Base-by-base conservation (phyloP, 2,329 filamentous ascomycete species). In the Pleomassaria siparia region DNA sequence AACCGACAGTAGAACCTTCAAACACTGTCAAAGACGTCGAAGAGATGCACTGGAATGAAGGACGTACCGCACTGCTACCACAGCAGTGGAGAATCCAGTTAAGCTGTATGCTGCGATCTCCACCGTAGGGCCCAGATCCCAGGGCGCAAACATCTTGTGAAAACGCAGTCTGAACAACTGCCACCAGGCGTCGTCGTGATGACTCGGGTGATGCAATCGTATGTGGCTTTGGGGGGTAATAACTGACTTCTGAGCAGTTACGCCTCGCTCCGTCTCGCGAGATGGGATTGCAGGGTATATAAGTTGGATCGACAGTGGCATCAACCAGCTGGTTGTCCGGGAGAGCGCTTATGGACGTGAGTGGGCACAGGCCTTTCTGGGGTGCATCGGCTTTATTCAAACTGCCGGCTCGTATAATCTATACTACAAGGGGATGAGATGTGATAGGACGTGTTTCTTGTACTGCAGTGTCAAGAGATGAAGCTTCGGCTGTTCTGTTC, bases 1-100 rank as follows among this genome's bases (percentile, higher is more conserved):
- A 58, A 39, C n/a, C 62, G 60, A 40, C 56, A 63, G 33, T 55
- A 63, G 47, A 63, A 62, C 39, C 62, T 63, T 16, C 2, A n/a
- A 18, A 18, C 12, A 22, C 10, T 11, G 47, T 42, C 16, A 44
- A 16, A 24, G 26, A 10, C 33, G 8, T 9, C 1, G 25, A 16
- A 13, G 3, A 20, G n/a, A 30, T n/a, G n/a, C n/a, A n/a, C 6
- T 15, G 25, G 35, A 29, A 20, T 26, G n/a, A 11, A 21, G 40
- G 13, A 53, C 59, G 44, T 26, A 56, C 51, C 53, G 45, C n/a
- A 55, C 22, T 8, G 44, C 45, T 9, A 64, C 48, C 15, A 61
- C 47, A 10, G 60, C 8, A 9, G 61, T 64, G 9, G 60, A 62
- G 4, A 63, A 13, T 25, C 45, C 44, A 5, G 60, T 59, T 21